A percentile compares a stretch with the other conserved stretches of the same genome.
Evolutionary conservation across 176 grass and related monocot species (phyloP).

Genomic region (Phyllostachys edulis): DNA sequence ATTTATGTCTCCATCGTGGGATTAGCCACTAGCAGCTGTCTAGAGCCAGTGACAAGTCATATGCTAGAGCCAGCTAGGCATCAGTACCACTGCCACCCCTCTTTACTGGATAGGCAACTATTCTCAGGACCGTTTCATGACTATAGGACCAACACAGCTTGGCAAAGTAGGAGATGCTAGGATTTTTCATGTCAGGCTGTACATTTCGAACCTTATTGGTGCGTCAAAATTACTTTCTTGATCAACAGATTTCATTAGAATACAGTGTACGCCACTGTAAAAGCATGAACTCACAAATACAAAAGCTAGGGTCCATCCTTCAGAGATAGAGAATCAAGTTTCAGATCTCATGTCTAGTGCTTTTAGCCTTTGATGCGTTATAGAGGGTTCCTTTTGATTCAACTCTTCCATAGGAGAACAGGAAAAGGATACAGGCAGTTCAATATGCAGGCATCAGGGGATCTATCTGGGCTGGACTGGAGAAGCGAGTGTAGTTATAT

Average conservation of each 20-base stretch:
- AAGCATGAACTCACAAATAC: not conserved
- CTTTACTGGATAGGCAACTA: constrained; percentile 44
- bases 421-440: constrained; percentile 3
- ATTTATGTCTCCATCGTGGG: constrained; percentile 37
- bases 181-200: constrained; percentile 16
- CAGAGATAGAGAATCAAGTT: not conserved
- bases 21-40: constrained; percentile 49
- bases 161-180: constrained; percentile 27
- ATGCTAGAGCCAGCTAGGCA: constrained; percentile 45
- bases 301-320: not conserved
- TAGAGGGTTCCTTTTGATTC: not conserved
- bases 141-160: constrained; percentile 37
- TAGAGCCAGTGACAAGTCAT: constrained; percentile 36
- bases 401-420: not conserved
- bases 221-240: not conserved
- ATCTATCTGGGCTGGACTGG: not conserved
- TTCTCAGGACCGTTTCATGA: constrained; percentile 29
- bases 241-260: constrained; percentile 6
- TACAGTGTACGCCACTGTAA: not conserved
- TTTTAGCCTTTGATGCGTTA: not conserved
- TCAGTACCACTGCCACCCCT: constrained; percentile 32
- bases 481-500: not conserved
- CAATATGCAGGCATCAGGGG: not conserved
- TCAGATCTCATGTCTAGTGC: not conserved
- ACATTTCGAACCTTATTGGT: constrained; percentile 15